Base-by-base conservation (phyloP, 805 yeast genomes). In the Zygosaccharomyces gambellarensis region DNA sequence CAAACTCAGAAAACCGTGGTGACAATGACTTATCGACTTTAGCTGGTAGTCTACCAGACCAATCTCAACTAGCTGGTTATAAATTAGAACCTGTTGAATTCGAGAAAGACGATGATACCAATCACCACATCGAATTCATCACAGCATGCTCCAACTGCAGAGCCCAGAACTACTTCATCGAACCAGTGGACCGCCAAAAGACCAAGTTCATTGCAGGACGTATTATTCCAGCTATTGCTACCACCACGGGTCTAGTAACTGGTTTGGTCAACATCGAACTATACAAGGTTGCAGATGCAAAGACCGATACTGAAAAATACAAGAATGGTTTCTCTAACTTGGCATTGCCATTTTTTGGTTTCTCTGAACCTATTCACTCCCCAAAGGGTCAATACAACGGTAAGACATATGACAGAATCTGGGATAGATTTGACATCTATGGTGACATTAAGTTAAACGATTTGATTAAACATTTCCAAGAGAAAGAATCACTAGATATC, bases 151-250 rank as follows among this genome's bases (percentile, higher is more conserved):
- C 98, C 2, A 94, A 94, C 68, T 82, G 96, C 70, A 84, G 99
- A 68, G 99, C 99, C 27, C 75, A 82, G 71, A 92, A 90, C 71
- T 92, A 92, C 65, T 78, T 81, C 36, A 90, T 92, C 58, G 96
- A 89, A 63, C 74, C 89, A 10, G 97, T 92, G 32, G 97, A 92
- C 64, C 81, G 83, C 54, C 82, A 83, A 45, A 88, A 86, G 73
- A 94, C 99, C 34, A 94, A 94, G 73, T 89, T 92, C 62, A 92
- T 94, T 67, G 99, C 99, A 5, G 99, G 99, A 43, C 84, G 95
- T 71, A 94, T 94, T 58, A 94, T 94, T 58, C 99, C 99, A 12
- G 99, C 99, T 19, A 94, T 94, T 74, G 99, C 99, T 32, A 94
- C 99, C 2, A 94, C 99, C 1, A 94, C 99, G n/a, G 95, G 97